Evolutionary conservation across 108 stramenopile species (phyloP), one percentile per base, ranked within the genome.

Genomic region (Phaeodactylum tricornutum): DNA sequence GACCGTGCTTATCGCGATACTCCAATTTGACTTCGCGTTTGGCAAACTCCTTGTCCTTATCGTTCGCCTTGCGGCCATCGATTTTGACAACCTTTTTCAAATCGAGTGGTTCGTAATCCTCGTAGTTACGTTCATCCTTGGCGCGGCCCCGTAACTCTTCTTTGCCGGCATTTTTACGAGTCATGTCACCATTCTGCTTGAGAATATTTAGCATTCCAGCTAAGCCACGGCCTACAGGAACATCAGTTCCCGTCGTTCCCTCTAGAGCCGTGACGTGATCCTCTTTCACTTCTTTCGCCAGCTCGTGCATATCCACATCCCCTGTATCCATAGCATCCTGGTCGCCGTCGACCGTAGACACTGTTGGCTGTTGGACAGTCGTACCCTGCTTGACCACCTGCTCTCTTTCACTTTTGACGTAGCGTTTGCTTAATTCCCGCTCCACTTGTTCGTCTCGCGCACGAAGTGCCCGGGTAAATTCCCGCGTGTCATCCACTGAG

Each of bases 1-100:
- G 77, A 16, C 98, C 96, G 53, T 85, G 68, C 31, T 95, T 89
- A 62, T 97, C 96, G 11, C 96, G 74, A 61, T 98, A 97, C 53
- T 98, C 96, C 2, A 98, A 69, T 54, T 95, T 96, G 58, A 95
- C 72, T 57, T 89, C 81, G 9, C 83, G 78, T 12, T 66, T 67
- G n/a, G 85, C 73, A 22, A 88, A 49, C 55, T 86, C 81, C 32
- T 58, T 48, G 57, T 93, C 87, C 62, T 84, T 87, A 19, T 82
- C 77, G 2, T 62, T 77, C 8, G 84, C 92, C 16, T 54, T 76
- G 6, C 24, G 32, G 3, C 37, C 41, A 25, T 75, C 73, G 55
- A 89, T 75, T 33, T 69, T 75, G 4, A 93, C 91, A 11, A 88
- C 87, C 55, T 81, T 55, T 7, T 67, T 44, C 26, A 93, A 69